A percentile compares a stretch with the other conserved stretches of the same genome.
Evolutionary conservation across 2,329 filamentous ascomycete genomes (phyloP).

Genomic region (Colletotrichum costaricense): DNA sequence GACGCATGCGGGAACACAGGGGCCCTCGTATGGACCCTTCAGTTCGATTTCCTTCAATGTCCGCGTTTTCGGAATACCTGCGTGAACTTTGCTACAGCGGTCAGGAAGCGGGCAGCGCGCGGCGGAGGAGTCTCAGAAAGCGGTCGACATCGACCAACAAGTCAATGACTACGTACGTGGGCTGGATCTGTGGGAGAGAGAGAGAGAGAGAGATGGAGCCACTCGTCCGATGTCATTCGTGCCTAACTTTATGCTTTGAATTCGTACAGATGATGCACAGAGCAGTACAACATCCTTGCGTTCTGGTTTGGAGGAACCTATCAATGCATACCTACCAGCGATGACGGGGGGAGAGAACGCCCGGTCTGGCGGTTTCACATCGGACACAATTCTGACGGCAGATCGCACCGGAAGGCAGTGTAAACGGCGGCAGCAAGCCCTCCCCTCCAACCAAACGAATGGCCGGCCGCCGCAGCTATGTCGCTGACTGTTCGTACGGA

Average conservation of each 20-base stretch:
- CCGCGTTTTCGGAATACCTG: conserved; percentile 14
- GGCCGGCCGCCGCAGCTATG: background rate
- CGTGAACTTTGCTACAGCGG: background rate
- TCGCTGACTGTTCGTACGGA: background rate
- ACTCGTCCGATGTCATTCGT: conserved; percentile 1
- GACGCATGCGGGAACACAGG: conserved; percentile 24
- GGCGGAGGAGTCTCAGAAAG: background rate
- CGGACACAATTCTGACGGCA: conserved; percentile 28
- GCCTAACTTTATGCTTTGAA: background rate
- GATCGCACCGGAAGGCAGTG: conserved; percentile 17
- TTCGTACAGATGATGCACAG: background rate
- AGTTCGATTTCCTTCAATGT: conserved; percentile 1
- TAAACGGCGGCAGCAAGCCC: background rate
- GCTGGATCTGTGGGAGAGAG: background rate
- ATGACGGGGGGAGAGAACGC: background rate
- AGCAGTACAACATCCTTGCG: background rate
- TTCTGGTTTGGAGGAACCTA: background rate
- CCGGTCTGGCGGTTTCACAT: conserved; percentile 17
- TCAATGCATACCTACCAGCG: background rate
- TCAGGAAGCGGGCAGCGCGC: background rate
- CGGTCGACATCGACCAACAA: background rate
- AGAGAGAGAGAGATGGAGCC: background rate
- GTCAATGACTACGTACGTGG: too few species aligned
- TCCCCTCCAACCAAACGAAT: background rate
- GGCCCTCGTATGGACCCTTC: conserved; percentile 23